Evolutionary conservation across 2,329 filamentous ascomycete genomes (phyloP), one percentile per base, ranked within the genome.

Genomic region (Fusarium lyarnte): DNA sequence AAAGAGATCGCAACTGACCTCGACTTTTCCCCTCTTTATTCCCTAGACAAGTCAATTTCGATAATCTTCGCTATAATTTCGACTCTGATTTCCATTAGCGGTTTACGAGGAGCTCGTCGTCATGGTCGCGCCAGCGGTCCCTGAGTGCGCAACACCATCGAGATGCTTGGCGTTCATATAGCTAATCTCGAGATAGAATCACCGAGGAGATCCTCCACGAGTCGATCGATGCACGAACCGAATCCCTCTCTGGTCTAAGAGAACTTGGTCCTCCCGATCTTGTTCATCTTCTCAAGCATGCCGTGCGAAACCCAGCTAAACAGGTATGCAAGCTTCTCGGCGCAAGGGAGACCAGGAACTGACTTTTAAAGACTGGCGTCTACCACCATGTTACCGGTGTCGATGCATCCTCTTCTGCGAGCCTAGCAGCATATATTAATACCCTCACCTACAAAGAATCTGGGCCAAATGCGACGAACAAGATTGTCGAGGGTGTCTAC

Each of bases 371-470:
- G 93, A 91, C 91, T 69, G 96, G 96, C 66, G 92, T 98, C 62
- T 99, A 99, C 81, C 96, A 99, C 82, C 96, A 99, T 90, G 95
- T 98, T 76, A 97, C 94, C 42, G 96, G 96, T 69, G 92, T 98
- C 79, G 96, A 99, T 84, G 96, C 96, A 53, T 99, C 96, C 5
- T 98, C 96, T 11, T 98, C 96, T 14, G 96, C 96, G 66, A 98
- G 95, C 84, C 86, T 99, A 66, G 96, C 96, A 43, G 96, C 96
- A 76, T 99, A 99, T 83, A 97, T 99, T 84, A 99, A 98, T 83
- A 98, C 95, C 42, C 87, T 99, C 68, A 98, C 95, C 49, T 97
- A 98, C 84, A 92, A 92, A 73, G 93, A 95, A 59, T 90, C 92
- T 73, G 93, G 95, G 74, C 94, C 92, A 17, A 87, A 87, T 62